Evolutionary conservation across 148 eudicot genomes (phyloP), one percentile per base, ranked within the genome.

Genomic region (Camellia granthamiana): DNA sequence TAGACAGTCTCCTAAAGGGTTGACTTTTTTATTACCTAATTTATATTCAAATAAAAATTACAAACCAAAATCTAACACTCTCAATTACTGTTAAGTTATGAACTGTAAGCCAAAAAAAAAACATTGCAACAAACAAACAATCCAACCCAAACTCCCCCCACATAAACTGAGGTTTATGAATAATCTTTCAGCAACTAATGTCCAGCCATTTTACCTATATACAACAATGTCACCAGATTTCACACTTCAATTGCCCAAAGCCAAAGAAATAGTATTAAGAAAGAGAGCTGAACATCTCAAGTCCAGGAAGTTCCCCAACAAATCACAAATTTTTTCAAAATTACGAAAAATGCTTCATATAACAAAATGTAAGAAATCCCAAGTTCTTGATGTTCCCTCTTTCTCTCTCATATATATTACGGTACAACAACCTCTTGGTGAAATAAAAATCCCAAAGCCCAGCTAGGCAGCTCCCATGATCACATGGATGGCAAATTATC

Each of bases 381-480:
- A 8, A 12, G 3, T 55, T 55, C 59, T 8, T 3, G 0, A 30
- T 30, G 38, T 30, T 30, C 59, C 12, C 59, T 12, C 59, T 12
- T 13, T 12, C 59, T 12, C 59, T 12, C 59, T 13, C 18, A 72
- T 49, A 49, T 11, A 13, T 52, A 9, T 19, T 51, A 72, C 15
- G 41, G 14, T 72, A 72, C 58, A 72, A 51, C 64, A 60, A 72
- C 23, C 4, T 72, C 1, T 71, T 38, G 5, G 81, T 16, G 12
- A 8, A 79, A 61, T 60, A 60, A 42, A 68, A 19, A 56, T 23
- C 38, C 67, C 15, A 71, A 61, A 70, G 16, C 81, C 77, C 82
- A 79, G 77, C 58, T 79, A 41, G 23, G 69, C 44, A 70, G 51
- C 66, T 62, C 42, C 82, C 82, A 71, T 41, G 69, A 61, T 79